A percentile compares a stretch with the other conserved stretches of the same genome.
These are phyloP conservation scores for Colletotrichum spinosum DNA, from an alignment of 2,329 filamentous ascomycete species.

Conservation along the genomic window DNA sequence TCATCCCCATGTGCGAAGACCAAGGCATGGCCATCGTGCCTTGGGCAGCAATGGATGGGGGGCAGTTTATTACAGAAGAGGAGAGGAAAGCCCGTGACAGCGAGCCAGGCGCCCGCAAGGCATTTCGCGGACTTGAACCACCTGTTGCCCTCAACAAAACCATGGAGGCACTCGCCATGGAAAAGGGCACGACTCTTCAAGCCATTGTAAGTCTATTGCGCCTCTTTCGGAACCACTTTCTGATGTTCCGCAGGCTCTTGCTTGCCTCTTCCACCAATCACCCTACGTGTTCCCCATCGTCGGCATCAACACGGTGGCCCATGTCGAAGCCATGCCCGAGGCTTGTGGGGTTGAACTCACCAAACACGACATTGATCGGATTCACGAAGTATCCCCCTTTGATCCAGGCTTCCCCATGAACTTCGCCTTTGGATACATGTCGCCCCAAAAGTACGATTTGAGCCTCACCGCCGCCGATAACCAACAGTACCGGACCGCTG, in stretches of 20 bases:
- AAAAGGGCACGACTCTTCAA: constrained; percentile 20
- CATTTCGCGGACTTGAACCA: neutral
- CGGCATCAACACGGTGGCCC: constrained; percentile 69
- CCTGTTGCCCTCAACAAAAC: constrained; percentile 14
- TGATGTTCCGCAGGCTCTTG: constrained; percentile 55
- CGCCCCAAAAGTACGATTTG: constrained; percentile 14
- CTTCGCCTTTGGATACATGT: constrained; percentile 15
- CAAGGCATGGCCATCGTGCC: constrained; percentile 65
- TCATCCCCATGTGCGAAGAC: constrained; percentile 54
- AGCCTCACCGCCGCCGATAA: constrained; percentile 15
- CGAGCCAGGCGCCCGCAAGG: neutral
- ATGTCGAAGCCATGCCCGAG: constrained; percentile 71
- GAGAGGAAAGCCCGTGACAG: constrained; percentile 44
- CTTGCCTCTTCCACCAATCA: constrained; percentile 70
- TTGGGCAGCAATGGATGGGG: constrained; percentile 69
- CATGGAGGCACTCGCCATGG: constrained; percentile 31
- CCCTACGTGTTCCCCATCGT: constrained; percentile 72
- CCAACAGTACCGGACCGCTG: constrained; percentile 7
- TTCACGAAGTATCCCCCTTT: constrained; percentile 65
- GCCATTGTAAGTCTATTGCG: neutral
- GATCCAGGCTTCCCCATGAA: constrained; percentile 65
- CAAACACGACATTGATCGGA: constrained; percentile 63
- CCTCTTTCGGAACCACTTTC: neutral
- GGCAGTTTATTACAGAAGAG: constrained; percentile 57
- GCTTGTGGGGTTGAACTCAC: constrained; percentile 65